Percentiles rank a stretch among this genome's conserved stretches.
Evolutionary conservation across 768 basidiomycete genomes (phyloP).

Genomic region (Pulveroboletus sp.): DNA sequence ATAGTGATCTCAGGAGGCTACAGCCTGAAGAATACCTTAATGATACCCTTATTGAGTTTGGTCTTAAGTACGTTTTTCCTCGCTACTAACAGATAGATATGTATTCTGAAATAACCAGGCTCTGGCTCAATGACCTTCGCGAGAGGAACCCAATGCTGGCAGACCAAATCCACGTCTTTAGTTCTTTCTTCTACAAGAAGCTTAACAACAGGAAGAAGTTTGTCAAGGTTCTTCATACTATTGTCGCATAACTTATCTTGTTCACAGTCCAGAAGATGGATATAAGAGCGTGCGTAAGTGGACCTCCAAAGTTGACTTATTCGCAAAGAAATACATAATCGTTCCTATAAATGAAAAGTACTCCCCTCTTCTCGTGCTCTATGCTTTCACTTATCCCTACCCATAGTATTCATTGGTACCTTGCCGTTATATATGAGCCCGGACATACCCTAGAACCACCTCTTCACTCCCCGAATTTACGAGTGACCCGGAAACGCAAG

Average conservation of each 20-base stretch:
- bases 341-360: conserved; percentile 98
- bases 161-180: conserved; percentile 85
- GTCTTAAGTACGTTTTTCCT: conserved; percentile 68
- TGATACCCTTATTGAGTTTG: conserved; percentile 95
- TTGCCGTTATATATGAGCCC: conserved; percentile 90
- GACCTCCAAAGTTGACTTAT: conserved; percentile 88
- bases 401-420: conserved; percentile 90
- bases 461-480: conserved; percentile 23
- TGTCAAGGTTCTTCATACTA: conserved; percentile 11
- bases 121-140: conserved; percentile 65
- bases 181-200: conserved; percentile 98
- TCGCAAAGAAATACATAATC: conserved; percentile 88
- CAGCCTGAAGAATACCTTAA: conserved; percentile 86
- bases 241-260: conserved; percentile 7
- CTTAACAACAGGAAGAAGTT: conserved; percentile 63
- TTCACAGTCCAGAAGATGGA: conserved; percentile 51
- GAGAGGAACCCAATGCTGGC: conserved; percentile 56
- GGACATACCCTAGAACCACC: conserved; percentile 53
- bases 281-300: conserved; percentile 90
- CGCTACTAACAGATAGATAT: neutral
- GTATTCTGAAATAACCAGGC: conserved; percentile 39
- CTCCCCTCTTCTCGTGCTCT: conserved; percentile 18
- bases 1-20: conserved; percentile 72
- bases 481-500: conserved; percentile 22
- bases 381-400: conserved; percentile 5